Evolutionary conservation across 2,329 filamentous ascomycete genomes (phyloP).

Genomic region (Colletotrichum cordylinicola): DNA sequence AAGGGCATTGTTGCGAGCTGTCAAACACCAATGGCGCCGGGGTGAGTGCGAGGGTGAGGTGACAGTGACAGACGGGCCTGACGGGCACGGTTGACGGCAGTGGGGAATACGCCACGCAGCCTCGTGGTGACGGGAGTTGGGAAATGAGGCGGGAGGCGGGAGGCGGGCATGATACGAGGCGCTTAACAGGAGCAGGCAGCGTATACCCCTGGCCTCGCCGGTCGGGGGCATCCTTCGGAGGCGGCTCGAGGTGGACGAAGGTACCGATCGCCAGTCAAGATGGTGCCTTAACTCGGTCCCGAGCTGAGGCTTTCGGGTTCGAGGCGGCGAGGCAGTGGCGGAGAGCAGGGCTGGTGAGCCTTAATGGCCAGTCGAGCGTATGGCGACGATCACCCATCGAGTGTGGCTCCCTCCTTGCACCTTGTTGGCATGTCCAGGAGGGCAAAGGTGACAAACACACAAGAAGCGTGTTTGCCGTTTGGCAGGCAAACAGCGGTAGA

Average conservation of each 20-base stretch:
- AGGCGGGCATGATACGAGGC: constrained; percentile 11
- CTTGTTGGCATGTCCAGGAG: background rate
- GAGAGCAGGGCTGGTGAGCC: background rate
- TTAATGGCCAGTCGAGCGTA: background rate
- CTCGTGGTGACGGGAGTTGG: constrained; percentile 1
- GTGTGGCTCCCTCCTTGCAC: background rate
- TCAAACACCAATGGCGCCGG: background rate
- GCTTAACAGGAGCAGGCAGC: background rate
- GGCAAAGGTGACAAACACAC: background rate
- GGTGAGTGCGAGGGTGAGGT: background rate
- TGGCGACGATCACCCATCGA: constrained; percentile 2
- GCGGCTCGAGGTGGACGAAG: background rate
- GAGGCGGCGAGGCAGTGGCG: background rate
- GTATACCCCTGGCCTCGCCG: background rate
- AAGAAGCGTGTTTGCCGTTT: background rate
- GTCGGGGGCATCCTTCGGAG: background rate
- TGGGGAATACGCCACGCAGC: constrained; percentile 13
- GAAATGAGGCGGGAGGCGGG: constrained; percentile 7
- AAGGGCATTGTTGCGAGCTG: constrained; percentile 12
- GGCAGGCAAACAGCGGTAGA: background rate
- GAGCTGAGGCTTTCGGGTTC: background rate
- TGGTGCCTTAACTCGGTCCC: background rate
- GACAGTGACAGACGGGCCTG: background rate
- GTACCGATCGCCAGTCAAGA: background rate
- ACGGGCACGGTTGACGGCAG: background rate